Conservation (phyloP, 129 eudicot genomes). For the Tagetes erecta region DNA sequence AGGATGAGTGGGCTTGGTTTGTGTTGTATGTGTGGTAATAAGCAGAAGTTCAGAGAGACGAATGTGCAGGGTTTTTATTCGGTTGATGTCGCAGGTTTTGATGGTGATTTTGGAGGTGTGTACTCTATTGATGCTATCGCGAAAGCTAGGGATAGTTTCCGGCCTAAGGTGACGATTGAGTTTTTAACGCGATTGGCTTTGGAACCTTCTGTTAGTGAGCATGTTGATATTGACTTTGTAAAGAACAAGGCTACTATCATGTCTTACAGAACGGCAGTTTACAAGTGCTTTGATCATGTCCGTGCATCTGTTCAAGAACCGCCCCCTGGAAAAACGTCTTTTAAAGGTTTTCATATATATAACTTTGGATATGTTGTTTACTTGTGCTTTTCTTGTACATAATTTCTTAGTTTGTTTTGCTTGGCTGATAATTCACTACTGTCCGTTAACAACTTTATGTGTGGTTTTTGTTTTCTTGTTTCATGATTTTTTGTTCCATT, state of each 20-base stretch:
- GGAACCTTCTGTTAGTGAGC: slow-evolving; percentile 48
- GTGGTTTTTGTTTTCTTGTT: slow-evolving; percentile 1
- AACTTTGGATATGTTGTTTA: neutral
- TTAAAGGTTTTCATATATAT: slow-evolving; percentile 52
- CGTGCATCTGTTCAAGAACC: slow-evolving; percentile 71
- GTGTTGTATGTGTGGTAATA: slow-evolving; percentile 71
- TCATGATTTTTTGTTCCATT: neutral
- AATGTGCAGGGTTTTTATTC: slow-evolving; percentile 54
- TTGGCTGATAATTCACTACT: slow-evolving; percentile 6
- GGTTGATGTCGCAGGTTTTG: slow-evolving; percentile 62
- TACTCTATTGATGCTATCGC: slow-evolving; percentile 56
- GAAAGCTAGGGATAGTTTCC: slow-evolving; percentile 67
- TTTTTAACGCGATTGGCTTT: slow-evolving; percentile 62
- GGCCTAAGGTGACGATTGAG: slow-evolving; percentile 56
- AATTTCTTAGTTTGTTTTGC: slow-evolving; percentile 1
- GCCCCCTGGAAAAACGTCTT: slow-evolving; percentile 39
- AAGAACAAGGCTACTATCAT: slow-evolving; percentile 68
- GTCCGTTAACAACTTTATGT: neutral
- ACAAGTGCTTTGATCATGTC: slow-evolving; percentile 84
- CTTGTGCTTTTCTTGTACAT: neutral
- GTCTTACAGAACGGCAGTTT: slow-evolving; percentile 78
- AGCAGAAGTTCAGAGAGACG: slow-evolving; percentile 57
- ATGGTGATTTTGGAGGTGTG: slow-evolving; percentile 51
- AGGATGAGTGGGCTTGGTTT: slow-evolving; percentile 72
- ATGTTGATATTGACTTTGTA: slow-evolving; percentile 52